Percentiles rank a stretch among this genome's conserved stretches.
Conservation (phyloP, 1,284 basidiomycete species). For the Tremellales sp. region DNA sequence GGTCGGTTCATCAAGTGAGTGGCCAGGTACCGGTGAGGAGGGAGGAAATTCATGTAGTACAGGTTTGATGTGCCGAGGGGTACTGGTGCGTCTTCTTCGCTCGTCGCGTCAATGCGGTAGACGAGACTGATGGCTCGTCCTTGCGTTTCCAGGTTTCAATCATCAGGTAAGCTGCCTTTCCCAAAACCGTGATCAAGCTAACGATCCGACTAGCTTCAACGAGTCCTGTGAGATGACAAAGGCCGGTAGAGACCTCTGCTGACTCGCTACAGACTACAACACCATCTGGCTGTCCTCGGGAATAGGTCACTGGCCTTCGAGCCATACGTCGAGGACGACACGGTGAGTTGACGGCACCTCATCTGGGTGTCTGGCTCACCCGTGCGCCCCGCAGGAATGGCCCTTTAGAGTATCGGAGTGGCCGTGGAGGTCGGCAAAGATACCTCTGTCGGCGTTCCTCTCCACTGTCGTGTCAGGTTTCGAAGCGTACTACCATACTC, state of each 20-base stretch:
- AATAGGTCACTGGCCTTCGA: slow-evolving; percentile 44
- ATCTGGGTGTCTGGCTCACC: not conserved
- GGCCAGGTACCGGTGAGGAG: not conserved
- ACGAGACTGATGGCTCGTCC: not conserved
- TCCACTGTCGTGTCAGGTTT: slow-evolving; percentile 40
- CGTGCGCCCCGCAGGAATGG: slow-evolving; percentile 15
- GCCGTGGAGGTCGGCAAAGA: slow-evolving; percentile 39
- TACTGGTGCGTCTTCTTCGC: slow-evolving; percentile 20
- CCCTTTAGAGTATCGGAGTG: slow-evolving; percentile 27
- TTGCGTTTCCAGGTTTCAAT: slow-evolving; percentile 34
- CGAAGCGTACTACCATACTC: slow-evolving; percentile 33
- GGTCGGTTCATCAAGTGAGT: slow-evolving; percentile 42
- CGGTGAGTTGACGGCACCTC: slow-evolving; percentile 28
- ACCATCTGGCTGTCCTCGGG: slow-evolving; percentile 39
- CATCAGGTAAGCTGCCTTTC: slow-evolving; percentile 22
- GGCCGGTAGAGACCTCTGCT: not conserved
- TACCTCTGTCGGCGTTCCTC: slow-evolving; percentile 43
- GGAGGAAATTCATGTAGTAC: slow-evolving; percentile 2
- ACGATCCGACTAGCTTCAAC: slow-evolving; percentile 21
- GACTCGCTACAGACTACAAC: slow-evolving; percentile 33
- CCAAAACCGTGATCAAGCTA: slow-evolving; percentile 9
- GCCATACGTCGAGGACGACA: slow-evolving; percentile 37
- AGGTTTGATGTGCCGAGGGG: slow-evolving; percentile 44
- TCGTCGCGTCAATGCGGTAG: not conserved
- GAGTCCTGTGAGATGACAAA: slow-evolving; percentile 18